Conservation (phyloP, 805 yeast genomes). For the Candida vartiovaarae region DNA sequence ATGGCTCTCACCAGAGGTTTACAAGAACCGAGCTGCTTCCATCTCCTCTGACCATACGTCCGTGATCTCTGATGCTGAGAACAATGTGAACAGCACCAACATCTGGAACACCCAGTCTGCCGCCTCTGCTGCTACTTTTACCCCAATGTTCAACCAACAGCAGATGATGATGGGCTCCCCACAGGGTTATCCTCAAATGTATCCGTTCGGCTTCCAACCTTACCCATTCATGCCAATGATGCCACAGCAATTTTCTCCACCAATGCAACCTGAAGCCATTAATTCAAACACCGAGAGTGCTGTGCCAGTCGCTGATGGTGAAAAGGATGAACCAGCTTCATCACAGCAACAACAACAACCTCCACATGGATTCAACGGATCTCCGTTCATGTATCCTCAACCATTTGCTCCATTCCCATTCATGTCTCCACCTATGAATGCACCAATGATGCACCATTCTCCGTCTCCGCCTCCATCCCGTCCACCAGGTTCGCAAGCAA, state of each 20-base stretch:
- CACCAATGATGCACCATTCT: conserved; percentile 5
- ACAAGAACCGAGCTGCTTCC: conserved; percentile 23
- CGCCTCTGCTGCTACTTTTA: conserved; percentile 51
- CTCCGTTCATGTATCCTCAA: conserved; percentile 22
- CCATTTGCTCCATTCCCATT: conserved; percentile 23
- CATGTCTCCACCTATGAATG: conserved; percentile 15
- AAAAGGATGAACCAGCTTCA: not conserved
- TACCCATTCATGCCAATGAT: conserved; percentile 30
- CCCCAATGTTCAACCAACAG: conserved; percentile 33
- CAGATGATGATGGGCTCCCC: conserved; percentile 7
- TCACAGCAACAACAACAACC: conserved; percentile 17
- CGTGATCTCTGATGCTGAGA: conserved; percentile 23
- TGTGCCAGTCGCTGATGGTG: not conserved
- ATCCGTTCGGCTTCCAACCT: conserved; percentile 30
- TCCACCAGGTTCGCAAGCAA: not conserved
- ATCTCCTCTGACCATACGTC: conserved; percentile 29
- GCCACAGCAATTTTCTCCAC: conserved; percentile 18
- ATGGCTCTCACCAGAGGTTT: conserved; percentile 35
- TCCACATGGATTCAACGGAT: conserved; percentile 9
- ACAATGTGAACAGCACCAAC: conserved; percentile 20
- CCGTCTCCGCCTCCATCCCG: conserved; percentile 1
- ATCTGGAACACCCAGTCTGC: conserved; percentile 68
- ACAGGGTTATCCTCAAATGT: conserved; percentile 20
- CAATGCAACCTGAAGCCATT: conserved; percentile 1
- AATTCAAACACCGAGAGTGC: not conserved